phyloP scores from a whole-genome alignment of 139 green algal species.

The Tetradesmus lagerheimii region DNA sequence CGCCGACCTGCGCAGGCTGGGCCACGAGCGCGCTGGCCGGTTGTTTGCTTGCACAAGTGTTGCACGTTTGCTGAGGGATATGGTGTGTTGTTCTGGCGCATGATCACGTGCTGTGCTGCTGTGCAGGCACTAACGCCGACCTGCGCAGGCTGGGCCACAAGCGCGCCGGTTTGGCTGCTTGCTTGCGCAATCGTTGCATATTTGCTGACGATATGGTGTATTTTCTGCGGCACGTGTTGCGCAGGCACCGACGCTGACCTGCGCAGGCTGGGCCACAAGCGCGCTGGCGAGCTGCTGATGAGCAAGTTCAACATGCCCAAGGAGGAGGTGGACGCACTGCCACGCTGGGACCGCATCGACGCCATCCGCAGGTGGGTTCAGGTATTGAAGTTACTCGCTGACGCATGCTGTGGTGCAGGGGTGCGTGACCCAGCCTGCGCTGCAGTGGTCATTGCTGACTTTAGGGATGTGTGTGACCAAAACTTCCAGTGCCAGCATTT shows the following conservation, averaged over 20 bases:
- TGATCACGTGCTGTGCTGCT: too few relatives aligned
- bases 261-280: conserved; percentile 75
- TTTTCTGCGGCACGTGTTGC: background rate
- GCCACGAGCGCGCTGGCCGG: conserved; percentile 67
- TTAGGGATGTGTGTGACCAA: too few relatives aligned
- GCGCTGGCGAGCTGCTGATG: conserved; percentile 65
- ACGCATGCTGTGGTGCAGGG: too few relatives aligned
- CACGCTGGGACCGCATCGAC: conserved; percentile 45
- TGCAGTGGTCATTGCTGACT: background rate
- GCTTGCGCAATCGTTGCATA: too few relatives aligned
- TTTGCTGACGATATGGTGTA: too few relatives aligned
- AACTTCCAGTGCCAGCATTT: background rate
- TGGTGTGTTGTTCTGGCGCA: too few relatives aligned
- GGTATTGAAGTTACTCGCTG: too few relatives aligned
- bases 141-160: too few relatives aligned
- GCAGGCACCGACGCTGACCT: conserved; percentile 83
- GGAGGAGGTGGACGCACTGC: conserved; percentile 53
- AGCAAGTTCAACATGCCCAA: conserved; percentile 58
- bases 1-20: conserved; percentile 81
- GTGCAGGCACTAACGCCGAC: too few relatives aligned
- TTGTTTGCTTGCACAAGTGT: too few relatives aligned
- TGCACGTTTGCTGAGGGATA: too few relatives aligned
- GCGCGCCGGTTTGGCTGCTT: background rate
- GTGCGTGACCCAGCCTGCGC: conserved; percentile 38
- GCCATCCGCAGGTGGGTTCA: conserved; percentile 16